Evolutionary conservation across 129 eudicot genomes (phyloP), one percentile per base, ranked within the genome.

Genomic region (Silybum marianum): DNA sequence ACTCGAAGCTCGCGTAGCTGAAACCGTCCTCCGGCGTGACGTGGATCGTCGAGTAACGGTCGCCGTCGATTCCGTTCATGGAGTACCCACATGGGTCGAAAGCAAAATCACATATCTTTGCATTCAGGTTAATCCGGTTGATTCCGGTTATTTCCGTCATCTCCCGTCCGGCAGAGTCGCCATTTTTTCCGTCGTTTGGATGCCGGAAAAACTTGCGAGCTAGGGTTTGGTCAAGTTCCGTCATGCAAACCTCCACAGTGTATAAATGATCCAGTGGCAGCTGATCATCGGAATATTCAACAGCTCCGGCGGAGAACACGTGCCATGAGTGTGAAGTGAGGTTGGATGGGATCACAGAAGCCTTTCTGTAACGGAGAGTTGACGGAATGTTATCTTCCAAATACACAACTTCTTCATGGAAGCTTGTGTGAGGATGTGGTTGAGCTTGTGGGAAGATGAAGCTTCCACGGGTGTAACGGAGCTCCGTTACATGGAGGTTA

Each of bases 71-170:
- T 1, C 92, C 98, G 14, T 93, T 93, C 98, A 93, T 93, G 0
- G 98, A 93, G 71, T 93, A 93, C 28, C 98, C 98, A 42, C 98
- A 93, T 1, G 98, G 98, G 71, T 93, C 98, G 62, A 93, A 93
- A 3, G 91, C 96, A 24, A 89, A 93, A 76, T 93, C 98, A 32
- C 98, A 93, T 18, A 93, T 89, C 7, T 83, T 72, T 0, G 96
- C 88, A 38, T 86, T 86, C 25, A 82, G 83, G 44, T 87, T 91
- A 2, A 93, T 88, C 14, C 86, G 91, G 23, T 84, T 46, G 2
- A 93, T 91, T 14, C 96, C 92, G 0, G 93, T 87, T 6, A 72
- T 25, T 76, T 82, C 88, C 54, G 98, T 91, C 92, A 93, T 93
- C 74, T 88, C 93, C 51, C 73, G 83, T 25, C 96, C 98, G 21